Evolutionary conservation across 306 rosid genomes (phyloP), one percentile per base, ranked within the genome.

Genomic region (Castanea sativa): DNA sequence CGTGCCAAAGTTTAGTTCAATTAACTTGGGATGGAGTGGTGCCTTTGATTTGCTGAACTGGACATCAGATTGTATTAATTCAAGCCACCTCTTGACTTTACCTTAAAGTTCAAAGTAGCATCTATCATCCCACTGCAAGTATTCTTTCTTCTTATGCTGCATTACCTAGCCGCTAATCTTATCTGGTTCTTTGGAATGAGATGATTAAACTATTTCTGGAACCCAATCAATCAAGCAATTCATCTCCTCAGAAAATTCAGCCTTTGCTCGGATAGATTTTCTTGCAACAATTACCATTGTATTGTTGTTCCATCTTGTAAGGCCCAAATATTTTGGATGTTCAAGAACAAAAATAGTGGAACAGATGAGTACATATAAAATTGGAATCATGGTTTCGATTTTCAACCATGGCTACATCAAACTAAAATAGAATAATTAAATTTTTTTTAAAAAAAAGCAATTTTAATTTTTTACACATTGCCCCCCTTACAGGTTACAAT

Each of bases 211-310:
- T 68, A 92, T 73, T 85, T 92, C 98, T 38, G 98, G 97, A 69
- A 95, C 85, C 67, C 78, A 81, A 75, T 95, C 94, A 74, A 92
- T 97, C 78, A 95, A 86, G 21, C 84, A 84, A 74, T 90, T 84
- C 94, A 95, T 90, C 80, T 92, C 92, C 3, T 89, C 90, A 6
- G 98, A 88, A 81, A 95, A 95, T 81, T 92, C 99, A 29, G 85
- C 74, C 87, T 92, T 91, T 53, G 97, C 97, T 71, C 92, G 90
- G 71, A 92, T 95, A 23, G 94, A 91, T 86, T 92, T 95, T 71
- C 96, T 95, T 71, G 97, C 99, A 15, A 95, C 51, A 13, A 91
- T 76, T 69, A 92, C 97, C 7, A 23, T 23, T 23, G 23, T 23
- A 5, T 33, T 5, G 87, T 71, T 43, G 98, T 92, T 60, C 97